Evolutionary conservation across 805 yeast genomes (phyloP).

Genomic region (Tetrapisispora arboricola): DNA sequence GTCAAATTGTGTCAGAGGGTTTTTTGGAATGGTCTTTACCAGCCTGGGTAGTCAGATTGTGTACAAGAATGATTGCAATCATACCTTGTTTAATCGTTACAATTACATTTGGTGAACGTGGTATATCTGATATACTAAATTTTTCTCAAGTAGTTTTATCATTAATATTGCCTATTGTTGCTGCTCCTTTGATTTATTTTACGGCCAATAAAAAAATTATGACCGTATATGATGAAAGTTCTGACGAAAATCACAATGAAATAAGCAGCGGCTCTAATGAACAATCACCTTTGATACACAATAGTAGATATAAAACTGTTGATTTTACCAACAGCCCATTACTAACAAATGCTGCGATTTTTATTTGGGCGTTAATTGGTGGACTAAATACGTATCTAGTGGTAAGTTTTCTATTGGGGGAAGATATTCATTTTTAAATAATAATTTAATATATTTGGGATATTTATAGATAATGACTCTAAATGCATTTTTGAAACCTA

Average conservation of each 20-base stretch:
- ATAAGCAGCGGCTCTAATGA: constrained; percentile 7
- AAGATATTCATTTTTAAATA: constrained; percentile 38
- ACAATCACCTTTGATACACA: constrained; percentile 18
- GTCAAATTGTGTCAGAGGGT: constrained; percentile 90
- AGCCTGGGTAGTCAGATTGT: constrained; percentile 70
- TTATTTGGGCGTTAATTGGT: constrained; percentile 64
- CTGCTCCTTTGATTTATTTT: constrained; percentile 79
- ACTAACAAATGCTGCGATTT: constrained; percentile 43
- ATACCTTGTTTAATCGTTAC: constrained; percentile 77
- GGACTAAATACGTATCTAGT: constrained; percentile 64
- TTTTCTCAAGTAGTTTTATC: constrained; percentile 77
- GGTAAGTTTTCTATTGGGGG: constrained; percentile 38
- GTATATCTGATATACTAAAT: constrained; percentile 64
- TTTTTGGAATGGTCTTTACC: constrained; percentile 69
- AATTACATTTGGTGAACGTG: constrained; percentile 65
- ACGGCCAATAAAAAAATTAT: constrained; percentile 60
- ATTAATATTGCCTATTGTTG: constrained; percentile 71
- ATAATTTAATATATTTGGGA: neutral
- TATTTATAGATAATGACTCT: too few species aligned
- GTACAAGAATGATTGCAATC: constrained; percentile 77
- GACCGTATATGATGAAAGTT: constrained; percentile 40
- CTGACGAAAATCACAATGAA: neutral
- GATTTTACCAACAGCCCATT: constrained; percentile 64
- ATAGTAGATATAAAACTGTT: constrained; percentile 23
- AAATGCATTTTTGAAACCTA: neutral